Percentiles rank a stretch among this genome's conserved stretches.
These are phyloP conservation scores for Aquilaria agallochum DNA, from an alignment of 441 rosid genomes.

Conservation along the genomic window DNA sequence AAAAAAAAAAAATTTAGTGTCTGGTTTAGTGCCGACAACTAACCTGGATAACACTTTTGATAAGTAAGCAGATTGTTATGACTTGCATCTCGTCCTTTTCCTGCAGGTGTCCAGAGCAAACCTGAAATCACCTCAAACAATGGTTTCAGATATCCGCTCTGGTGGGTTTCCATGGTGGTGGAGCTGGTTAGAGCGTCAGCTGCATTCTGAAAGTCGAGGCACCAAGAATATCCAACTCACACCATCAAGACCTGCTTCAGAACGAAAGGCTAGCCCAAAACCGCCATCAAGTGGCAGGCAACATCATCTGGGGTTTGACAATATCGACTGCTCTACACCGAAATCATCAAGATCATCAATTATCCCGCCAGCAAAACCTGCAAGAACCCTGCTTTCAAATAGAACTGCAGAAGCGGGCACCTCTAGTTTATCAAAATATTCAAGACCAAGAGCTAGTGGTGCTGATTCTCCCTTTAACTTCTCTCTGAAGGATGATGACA, in stretches of 20 bases:
- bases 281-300: constrained; percentile 52
- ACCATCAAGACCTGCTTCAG: constrained; percentile 51
- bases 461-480: constrained; percentile 61
- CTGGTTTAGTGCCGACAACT: too few relatives aligned
- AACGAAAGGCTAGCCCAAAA: constrained; percentile 56
- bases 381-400: constrained; percentile 43
- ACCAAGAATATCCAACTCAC: constrained; percentile 44
- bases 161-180: constrained; percentile 88
- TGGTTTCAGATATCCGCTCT: constrained; percentile 36
- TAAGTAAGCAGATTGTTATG: too few relatives aligned
- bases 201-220: constrained; percentile 46
- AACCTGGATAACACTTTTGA: too few relatives aligned
- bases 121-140: constrained; percentile 48
- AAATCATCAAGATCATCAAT: constrained; percentile 69
- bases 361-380: constrained; percentile 32
- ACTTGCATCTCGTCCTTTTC: not conserved
- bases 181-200: constrained; percentile 84
- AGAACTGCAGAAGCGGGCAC: constrained; percentile 30
- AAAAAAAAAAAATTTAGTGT: too few relatives aligned
- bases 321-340: constrained; percentile 59
- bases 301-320: constrained; percentile 33
- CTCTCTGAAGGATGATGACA: constrained; percentile 74
- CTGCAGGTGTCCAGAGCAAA: constrained; percentile 64
- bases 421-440: constrained; percentile 49
- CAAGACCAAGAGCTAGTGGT: constrained; percentile 51